Percentiles rank a stretch among this genome's conserved stretches.
Conservation (phyloP, 2,329 filamentous ascomycete genomes). For the Epichloe amarillans region DNA sequence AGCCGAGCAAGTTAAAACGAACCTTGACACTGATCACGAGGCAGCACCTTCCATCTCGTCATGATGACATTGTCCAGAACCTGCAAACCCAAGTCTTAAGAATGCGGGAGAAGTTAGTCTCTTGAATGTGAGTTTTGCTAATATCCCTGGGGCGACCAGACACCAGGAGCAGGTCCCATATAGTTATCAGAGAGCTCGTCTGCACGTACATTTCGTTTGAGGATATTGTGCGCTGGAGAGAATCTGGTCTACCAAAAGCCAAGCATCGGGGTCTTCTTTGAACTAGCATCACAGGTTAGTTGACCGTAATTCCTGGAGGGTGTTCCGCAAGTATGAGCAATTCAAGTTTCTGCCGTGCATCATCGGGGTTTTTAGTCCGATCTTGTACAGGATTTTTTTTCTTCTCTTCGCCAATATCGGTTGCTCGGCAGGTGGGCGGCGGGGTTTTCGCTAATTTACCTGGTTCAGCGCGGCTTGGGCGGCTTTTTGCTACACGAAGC, state of each 20-base stretch:
- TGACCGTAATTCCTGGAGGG: background rate
- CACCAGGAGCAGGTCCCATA: background rate
- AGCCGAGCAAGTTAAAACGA: conserved; percentile 14
- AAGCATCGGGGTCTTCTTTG: conserved; percentile 97
- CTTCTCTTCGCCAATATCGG: background rate
- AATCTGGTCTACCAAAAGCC: conserved; percentile 95
- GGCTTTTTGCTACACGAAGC: conserved; percentile 67
- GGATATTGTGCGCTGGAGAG: conserved; percentile 84
- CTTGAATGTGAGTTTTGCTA: background rate
- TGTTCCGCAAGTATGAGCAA: background rate
- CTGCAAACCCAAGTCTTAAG: conserved; percentile 75
- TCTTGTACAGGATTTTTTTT: background rate
- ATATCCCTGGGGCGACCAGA: background rate
- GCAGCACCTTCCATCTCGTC: conserved; percentile 97
- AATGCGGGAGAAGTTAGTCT: conserved; percentile 10
- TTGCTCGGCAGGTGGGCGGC: background rate
- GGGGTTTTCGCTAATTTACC: conserved; percentile 33
- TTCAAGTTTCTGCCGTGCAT: background rate
- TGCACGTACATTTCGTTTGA: conserved; percentile 80
- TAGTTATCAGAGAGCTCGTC: background rate
- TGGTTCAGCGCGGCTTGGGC: conserved; percentile 88
- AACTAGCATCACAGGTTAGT: conserved; percentile 45
- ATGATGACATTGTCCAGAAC: conserved; percentile 97
- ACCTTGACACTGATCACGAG: conserved; percentile 89
- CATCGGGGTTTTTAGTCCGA: background rate